Evolutionary conservation across 352 stramenopile species (phyloP).

Genomic region (Phytophthora cajani): DNA sequence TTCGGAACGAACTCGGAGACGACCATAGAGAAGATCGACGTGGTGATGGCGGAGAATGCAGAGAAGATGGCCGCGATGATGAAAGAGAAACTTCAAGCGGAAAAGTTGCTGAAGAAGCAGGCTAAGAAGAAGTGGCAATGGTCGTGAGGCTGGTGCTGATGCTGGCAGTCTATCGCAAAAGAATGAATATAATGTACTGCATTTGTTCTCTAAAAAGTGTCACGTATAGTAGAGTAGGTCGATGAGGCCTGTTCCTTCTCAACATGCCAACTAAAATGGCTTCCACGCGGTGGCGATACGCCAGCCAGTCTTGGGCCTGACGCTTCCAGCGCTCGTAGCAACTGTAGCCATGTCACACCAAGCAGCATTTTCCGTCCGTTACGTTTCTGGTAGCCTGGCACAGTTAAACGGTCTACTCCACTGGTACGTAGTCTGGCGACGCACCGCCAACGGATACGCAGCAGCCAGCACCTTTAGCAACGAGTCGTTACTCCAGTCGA

Average conservation of each 20-base stretch:
- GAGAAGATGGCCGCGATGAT: not conserved
- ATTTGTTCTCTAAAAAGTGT: too few relatives aligned
- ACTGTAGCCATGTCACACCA: not conserved
- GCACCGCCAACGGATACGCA: not conserved
- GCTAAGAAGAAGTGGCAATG: too few relatives aligned
- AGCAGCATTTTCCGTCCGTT: not conserved
- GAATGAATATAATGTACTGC: too few relatives aligned
- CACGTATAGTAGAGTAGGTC: too few relatives aligned
- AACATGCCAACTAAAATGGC: too few relatives aligned
- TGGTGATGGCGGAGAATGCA: not conserved
- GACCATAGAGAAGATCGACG: too few relatives aligned
- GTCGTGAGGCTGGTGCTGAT: too few relatives aligned
- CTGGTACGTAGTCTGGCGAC: not conserved
- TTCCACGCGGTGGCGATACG: not conserved
- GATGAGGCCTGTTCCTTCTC: too few relatives aligned
- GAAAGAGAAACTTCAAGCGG: too few relatives aligned
- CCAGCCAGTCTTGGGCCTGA: not conserved
- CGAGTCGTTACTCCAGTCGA: not conserved
- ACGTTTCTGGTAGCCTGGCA: not conserved
- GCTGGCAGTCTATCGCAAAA: too few relatives aligned
- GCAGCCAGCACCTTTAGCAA: not conserved
- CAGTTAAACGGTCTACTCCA: conserved; percentile 16
- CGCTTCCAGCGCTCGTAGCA: not conserved
- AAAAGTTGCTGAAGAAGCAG: too few relatives aligned
- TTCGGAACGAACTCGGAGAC: not conserved